Evolutionary conservation across 306 rosid species (phyloP).

Genomic region (Pyrus pyrifolia): DNA sequence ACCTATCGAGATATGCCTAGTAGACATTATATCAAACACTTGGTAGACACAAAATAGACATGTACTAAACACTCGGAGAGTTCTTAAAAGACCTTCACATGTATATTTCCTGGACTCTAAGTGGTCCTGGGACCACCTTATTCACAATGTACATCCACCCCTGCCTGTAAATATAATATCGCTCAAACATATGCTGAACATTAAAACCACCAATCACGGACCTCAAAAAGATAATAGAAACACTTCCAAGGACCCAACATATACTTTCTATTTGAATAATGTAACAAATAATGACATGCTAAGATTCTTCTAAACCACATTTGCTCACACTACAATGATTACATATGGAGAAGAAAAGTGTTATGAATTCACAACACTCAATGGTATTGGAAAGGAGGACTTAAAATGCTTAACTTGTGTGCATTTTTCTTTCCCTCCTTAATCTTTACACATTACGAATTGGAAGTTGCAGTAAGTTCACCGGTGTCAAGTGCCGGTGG

Average conservation of each 20-base stretch:
- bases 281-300: background rate
- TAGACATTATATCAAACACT: too few species aligned
- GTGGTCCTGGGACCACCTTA: too few species aligned
- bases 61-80: too few species aligned
- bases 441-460: background rate
- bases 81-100: too few species aligned
- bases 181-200: too few species aligned
- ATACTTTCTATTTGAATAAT: background rate
- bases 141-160: too few species aligned
- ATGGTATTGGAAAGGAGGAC: background rate
- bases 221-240: background rate
- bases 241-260: background rate
- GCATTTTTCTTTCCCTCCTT: slow-evolving; percentile 3
- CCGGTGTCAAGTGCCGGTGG: slow-evolving; percentile 10
- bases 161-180: too few species aligned
- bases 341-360: background rate
- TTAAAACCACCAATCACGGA: background rate
- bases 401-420: background rate
- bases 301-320: background rate
- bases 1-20: too few species aligned
- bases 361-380: background rate
- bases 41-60: too few species aligned
- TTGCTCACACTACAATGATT: background rate
- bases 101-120: too few species aligned
- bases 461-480: slow-evolving; percentile 2